Evolutionary conservation across 2,329 filamentous ascomycete genomes (phyloP).

Genomic region (Phaeomoniella chlamydospora): DNA sequence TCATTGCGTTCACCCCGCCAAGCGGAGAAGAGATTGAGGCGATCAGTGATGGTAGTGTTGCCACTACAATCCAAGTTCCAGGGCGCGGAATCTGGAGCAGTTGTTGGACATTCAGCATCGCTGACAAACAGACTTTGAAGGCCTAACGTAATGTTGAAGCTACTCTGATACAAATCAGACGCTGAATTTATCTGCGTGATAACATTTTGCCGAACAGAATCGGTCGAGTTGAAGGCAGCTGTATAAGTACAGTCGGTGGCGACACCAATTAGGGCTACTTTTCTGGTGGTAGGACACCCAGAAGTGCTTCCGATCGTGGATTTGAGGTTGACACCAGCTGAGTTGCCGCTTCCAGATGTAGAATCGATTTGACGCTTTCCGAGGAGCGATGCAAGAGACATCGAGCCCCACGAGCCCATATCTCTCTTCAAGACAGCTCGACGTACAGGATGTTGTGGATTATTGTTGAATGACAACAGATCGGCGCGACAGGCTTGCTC

Average conservation of each 20-base stretch:
- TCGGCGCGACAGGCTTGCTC: constrained; percentile 55
- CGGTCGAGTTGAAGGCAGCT: constrained; percentile 49
- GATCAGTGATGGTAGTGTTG: constrained; percentile 51
- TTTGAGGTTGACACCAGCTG: constrained; percentile 64
- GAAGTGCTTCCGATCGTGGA: constrained; percentile 63
- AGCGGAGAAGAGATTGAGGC: constrained; percentile 72
- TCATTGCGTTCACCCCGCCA: constrained; percentile 74
- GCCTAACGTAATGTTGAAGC: constrained; percentile 89
- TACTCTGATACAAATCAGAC: constrained; percentile 73
- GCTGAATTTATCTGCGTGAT: constrained; percentile 75
- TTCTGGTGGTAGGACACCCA: constrained; percentile 84
- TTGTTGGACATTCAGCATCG: constrained; percentile 58
- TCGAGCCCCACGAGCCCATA: constrained; percentile 41
- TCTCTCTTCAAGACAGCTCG: constrained; percentile 30
- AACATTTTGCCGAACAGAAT: constrained; percentile 57
- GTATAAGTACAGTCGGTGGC: constrained; percentile 90
- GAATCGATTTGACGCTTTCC: constrained; percentile 57
- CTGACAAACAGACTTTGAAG: constrained; percentile 74
- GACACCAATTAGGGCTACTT: constrained; percentile 80
- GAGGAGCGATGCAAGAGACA: constrained; percentile 52
- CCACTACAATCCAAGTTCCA: constrained; percentile 72
- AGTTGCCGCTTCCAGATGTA: constrained; percentile 55
- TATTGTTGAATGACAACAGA: constrained; percentile 62
- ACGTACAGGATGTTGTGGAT: constrained; percentile 54
- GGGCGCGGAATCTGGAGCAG: constrained; percentile 48